Percentiles rank a stretch among this genome's conserved stretches.
phyloP scores from a whole-genome alignment of 2,329 filamentous ascomycete genomes.

The Arthrobotrys megalospora region DNA sequence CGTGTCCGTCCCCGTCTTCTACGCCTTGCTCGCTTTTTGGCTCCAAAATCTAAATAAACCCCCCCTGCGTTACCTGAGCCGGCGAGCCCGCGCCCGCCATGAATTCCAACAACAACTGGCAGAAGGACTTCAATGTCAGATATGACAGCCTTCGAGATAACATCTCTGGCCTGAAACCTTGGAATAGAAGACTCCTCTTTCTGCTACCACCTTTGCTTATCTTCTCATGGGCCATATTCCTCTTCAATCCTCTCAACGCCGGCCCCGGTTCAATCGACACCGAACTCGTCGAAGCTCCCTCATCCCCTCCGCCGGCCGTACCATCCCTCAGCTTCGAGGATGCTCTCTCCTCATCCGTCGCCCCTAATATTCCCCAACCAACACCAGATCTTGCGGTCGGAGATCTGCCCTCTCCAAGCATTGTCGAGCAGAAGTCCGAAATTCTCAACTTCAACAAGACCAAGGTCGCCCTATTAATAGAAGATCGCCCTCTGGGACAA shows the following conservation, averaged over 20 bases:
- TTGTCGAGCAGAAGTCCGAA: conserved; percentile 50
- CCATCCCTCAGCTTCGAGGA: conserved; percentile 9
- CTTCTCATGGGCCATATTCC: conserved; percentile 58
- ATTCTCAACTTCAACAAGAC: conserved; percentile 64
- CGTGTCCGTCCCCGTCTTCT: no score
- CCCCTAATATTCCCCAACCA: conserved; percentile 8
- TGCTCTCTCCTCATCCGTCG: conserved; percentile 1
- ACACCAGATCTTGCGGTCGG: conserved; percentile 6
- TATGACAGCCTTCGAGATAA: conserved; percentile 59
- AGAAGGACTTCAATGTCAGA: conserved; percentile 55
- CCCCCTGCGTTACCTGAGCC: not conserved
- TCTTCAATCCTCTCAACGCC: conserved; percentile 57
- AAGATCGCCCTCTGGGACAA: conserved; percentile 71
- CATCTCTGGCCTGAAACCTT: conserved; percentile 60
- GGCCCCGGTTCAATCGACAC: conserved; percentile 46
- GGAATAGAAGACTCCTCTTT: conserved; percentile 58
- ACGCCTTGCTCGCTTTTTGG: not conserved
- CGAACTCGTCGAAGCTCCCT: conserved; percentile 30
- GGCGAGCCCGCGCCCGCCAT: conserved; percentile 20
- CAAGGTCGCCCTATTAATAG: conserved; percentile 74
- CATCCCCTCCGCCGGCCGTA: conserved; percentile 4
- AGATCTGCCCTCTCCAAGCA: not conserved
- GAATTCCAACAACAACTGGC: conserved; percentile 55
- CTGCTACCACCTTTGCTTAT: conserved; percentile 55
- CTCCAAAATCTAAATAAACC: not conserved